Evolutionary conservation across 169 alveolate species (phyloP).

Genomic region (Plasmodium vinckei): DNA sequence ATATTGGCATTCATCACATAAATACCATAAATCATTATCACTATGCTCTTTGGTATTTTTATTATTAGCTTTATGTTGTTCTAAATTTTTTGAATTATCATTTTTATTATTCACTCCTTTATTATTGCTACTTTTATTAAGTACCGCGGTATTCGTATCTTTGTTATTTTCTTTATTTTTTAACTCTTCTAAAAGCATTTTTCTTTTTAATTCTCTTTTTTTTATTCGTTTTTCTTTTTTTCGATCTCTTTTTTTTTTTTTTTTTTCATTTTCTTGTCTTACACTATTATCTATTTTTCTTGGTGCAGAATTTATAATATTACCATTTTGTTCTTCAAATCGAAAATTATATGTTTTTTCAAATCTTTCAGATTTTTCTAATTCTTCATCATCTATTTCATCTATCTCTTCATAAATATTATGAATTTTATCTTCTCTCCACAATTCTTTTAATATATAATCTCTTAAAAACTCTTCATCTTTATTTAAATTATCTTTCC

Average conservation of each 20-base stretch:
- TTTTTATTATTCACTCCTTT: not conserved
- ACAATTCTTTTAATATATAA: constrained; percentile 84
- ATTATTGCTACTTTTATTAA: not conserved
- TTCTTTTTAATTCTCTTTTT: constrained; percentile 13
- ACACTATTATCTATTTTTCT: constrained; percentile 51
- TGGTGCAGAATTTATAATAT: constrained; percentile 34
- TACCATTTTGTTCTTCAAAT: constrained; percentile 42
- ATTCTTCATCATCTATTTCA: constrained; percentile 82
- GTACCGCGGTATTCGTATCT: not conserved
- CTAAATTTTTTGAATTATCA: not conserved
- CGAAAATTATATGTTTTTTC: constrained; percentile 83
- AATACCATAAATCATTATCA: constrained; percentile 83
- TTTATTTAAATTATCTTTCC: constrained; percentile 77
- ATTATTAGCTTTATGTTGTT: constrained; percentile 20
- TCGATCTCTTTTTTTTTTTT: constrained; percentile 45
- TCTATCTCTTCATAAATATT: constrained; percentile 76
- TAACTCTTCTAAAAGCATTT: constrained; percentile 20
- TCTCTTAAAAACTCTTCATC: constrained; percentile 86
- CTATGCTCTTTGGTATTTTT: constrained; percentile 17
- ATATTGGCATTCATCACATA: constrained; percentile 81
- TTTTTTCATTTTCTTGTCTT: constrained; percentile 27
- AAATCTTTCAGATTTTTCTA: constrained; percentile 81
- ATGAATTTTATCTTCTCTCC: constrained; percentile 84
- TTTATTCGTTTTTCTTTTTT: constrained; percentile 26
- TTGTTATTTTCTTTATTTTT: constrained; percentile 9